Evolutionary conservation across 805 yeast genomes (phyloP).

Genomic region (Pichia gijzeniarum): DNA sequence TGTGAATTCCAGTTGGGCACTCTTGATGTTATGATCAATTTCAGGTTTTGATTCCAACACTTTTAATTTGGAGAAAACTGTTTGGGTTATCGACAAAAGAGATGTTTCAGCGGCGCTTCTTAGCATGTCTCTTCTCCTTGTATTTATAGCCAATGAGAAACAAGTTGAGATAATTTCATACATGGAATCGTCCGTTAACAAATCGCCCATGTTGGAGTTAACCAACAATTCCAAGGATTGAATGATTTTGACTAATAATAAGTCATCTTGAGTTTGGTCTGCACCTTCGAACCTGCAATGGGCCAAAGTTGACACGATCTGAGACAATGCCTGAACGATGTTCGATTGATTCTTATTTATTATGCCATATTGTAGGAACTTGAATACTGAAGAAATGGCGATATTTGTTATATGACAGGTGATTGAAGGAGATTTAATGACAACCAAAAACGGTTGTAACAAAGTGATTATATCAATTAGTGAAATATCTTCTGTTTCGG

Average conservation of each 20-base stretch:
- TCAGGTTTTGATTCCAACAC: conserved; percentile 36
- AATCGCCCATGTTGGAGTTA: conserved; percentile 53
- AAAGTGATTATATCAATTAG: conserved; percentile 66
- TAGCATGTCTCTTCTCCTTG: conserved; percentile 82
- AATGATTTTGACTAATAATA: conserved; percentile 78
- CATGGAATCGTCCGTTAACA: conserved; percentile 74
- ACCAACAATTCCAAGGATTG: conserved; percentile 64
- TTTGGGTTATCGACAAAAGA: conserved; percentile 59
- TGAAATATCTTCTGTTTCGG: conserved; percentile 44
- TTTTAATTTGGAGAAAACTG: conserved; percentile 56
- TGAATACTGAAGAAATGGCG: conserved; percentile 70
- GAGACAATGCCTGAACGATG: conserved; percentile 51
- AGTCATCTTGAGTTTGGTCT: conserved; percentile 87
- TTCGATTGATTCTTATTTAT: conserved; percentile 51
- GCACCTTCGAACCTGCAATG: conserved; percentile 95
- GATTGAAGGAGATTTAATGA: conserved; percentile 77
- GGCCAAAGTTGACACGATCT: conserved; percentile 69
- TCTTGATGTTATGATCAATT: conserved; percentile 27
- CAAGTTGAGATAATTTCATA: conserved; percentile 90
- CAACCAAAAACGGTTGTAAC: conserved; percentile 78
- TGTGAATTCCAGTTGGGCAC: conserved; percentile 20
- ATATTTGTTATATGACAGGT: conserved; percentile 80
- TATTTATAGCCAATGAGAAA: conserved; percentile 85
- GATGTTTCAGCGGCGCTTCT: conserved; percentile 86
- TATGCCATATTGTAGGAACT: conserved; percentile 64